Evolutionary conservation across 2,329 filamentous ascomycete species (phyloP).

Genomic region (Ophiocordyceps camponoti-saundersi): DNA sequence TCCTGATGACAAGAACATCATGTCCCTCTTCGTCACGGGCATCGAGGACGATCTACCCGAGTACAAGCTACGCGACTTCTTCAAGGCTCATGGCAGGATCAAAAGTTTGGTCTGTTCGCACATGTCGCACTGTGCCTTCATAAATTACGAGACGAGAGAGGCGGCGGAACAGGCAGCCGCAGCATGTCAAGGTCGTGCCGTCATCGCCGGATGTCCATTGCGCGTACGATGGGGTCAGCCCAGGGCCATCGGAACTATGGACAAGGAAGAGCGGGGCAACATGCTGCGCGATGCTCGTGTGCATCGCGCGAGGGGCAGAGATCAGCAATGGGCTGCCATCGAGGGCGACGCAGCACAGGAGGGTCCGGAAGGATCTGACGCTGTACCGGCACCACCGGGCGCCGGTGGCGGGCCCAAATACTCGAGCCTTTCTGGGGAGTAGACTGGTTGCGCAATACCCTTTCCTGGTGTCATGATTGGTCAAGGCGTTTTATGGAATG

Average conservation of each 20-base stretch:
- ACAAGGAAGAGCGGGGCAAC: slow-evolving; percentile 65
- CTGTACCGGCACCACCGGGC: slow-evolving; percentile 63
- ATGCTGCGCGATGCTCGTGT: slow-evolving; percentile 58
- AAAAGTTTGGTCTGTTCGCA: slow-evolving; percentile 91
- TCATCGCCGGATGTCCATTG: slow-evolving; percentile 81
- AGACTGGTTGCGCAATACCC: slow-evolving; percentile 10
- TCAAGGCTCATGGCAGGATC: slow-evolving; percentile 75
- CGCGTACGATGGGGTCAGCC: slow-evolving; percentile 86
- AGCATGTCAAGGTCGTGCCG: slow-evolving; percentile 70
- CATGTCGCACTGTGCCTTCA: slow-evolving; percentile 89
- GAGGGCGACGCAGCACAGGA: slow-evolving; percentile 14
- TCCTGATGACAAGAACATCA: slow-evolving; percentile 70
- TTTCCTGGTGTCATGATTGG: slow-evolving; percentile 4
- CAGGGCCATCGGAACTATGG: slow-evolving; percentile 80
- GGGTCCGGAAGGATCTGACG: slow-evolving; percentile 12
- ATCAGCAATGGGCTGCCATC: slow-evolving; percentile 11
- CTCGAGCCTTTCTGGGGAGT: slow-evolving; percentile 71
- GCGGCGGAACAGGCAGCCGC: slow-evolving; percentile 74
- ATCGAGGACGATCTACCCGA: slow-evolving; percentile 94
- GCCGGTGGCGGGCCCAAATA: slow-evolving; percentile 58
- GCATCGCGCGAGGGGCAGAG: slow-evolving; percentile 12
- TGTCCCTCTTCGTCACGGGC: slow-evolving; percentile 85
- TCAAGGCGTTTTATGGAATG: slow-evolving; percentile 9
- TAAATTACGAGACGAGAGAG: slow-evolving; percentile 79
- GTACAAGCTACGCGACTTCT: slow-evolving; percentile 78